Conservation (phyloP, 2,329 filamentous ascomycete genomes). For the Nemania sp. region DNA sequence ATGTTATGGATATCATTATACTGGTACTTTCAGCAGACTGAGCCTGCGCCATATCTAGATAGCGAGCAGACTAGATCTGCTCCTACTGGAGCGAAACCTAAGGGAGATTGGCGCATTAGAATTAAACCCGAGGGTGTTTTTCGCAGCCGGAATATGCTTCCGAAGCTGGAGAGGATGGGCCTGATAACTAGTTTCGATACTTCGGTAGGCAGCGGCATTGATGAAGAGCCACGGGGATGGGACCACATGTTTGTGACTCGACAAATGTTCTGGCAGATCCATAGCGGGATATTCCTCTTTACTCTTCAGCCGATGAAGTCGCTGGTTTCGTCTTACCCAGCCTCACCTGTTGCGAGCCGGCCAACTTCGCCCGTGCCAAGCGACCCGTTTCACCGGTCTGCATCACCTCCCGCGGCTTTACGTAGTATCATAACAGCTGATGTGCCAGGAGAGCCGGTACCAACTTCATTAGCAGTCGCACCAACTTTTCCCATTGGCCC, state of each 20-base stretch:
- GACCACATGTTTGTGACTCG: conserved; percentile 83
- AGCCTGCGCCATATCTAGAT: conserved; percentile 73
- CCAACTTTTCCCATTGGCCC: conserved; percentile 69
- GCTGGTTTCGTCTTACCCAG: conserved; percentile 57
- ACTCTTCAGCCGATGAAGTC: conserved; percentile 72
- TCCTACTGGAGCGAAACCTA: conserved; percentile 76
- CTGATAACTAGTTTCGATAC: conserved; percentile 82
- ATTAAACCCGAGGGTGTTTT: conserved; percentile 91
- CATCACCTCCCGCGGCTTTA: conserved; percentile 46
- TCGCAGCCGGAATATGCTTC: conserved; percentile 82
- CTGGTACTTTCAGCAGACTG: conserved; percentile 95
- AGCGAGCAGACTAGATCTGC: conserved; percentile 74
- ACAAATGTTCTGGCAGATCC: conserved; percentile 91
- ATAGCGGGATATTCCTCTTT: conserved; percentile 88
- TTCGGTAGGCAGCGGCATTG: conserved; percentile 73
- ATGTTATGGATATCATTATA: conserved; percentile 95
- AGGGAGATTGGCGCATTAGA: conserved; percentile 86
- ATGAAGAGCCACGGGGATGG: conserved; percentile 76
- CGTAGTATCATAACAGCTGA: conserved; percentile 50
- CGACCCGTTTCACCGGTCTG: conserved; percentile 46
- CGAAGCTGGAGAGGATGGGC: conserved; percentile 94
- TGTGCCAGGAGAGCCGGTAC: conserved; percentile 55
- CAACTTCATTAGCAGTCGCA: conserved; percentile 50
- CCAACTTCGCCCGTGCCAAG: conserved; percentile 63
- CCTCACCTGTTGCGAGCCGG: conserved; percentile 65